A percentile compares a stretch with the other conserved stretches of the same genome.
Conservation (phyloP, 1,284 basidiomycete species). For the Sanghuangporus weigelae region DNA sequence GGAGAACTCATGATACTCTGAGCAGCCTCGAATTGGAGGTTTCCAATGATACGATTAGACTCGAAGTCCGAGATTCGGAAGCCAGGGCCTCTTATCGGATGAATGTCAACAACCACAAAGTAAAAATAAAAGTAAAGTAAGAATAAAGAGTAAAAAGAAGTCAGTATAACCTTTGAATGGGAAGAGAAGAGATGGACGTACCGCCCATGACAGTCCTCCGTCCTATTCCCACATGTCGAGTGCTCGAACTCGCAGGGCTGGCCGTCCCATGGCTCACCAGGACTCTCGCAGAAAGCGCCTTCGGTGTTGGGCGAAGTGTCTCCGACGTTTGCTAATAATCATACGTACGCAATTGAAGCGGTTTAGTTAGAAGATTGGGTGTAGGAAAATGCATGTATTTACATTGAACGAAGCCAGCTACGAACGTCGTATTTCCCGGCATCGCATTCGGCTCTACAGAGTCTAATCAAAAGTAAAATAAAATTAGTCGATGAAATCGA, state of each 20-base stretch:
- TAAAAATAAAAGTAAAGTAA: too few relatives aligned
- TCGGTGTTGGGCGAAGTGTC: conserved; percentile 74
- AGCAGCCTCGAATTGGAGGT: conserved; percentile 61
- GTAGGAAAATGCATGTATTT: conserved; percentile 20
- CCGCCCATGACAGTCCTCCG: conserved; percentile 67
- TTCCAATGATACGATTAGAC: conserved; percentile 65
- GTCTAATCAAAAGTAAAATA: conserved; percentile 32
- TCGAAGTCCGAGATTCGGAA: conserved; percentile 69
- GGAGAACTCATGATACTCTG: conserved; percentile 47
- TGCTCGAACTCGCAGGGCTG: conserved; percentile 58
- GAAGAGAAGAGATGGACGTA: conserved; percentile 26
- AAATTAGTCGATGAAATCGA: neutral
- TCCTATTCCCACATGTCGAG: conserved; percentile 70
- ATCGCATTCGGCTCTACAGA: conserved; percentile 54
- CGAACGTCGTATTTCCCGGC: conserved; percentile 66
- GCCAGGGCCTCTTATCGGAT: conserved; percentile 72
- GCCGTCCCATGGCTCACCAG: conserved; percentile 62
- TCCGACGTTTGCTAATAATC: conserved; percentile 59
- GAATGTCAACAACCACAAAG: too few relatives aligned
- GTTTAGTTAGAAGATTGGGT: neutral
- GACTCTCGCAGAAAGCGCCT: conserved; percentile 73
- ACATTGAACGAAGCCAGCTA: conserved; percentile 77
- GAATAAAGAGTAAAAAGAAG: too few relatives aligned
- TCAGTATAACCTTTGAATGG: too few relatives aligned
- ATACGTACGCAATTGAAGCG: neutral